Conservation (phyloP, 345 rosid species). For the Boechera divaricarpa region DNA sequence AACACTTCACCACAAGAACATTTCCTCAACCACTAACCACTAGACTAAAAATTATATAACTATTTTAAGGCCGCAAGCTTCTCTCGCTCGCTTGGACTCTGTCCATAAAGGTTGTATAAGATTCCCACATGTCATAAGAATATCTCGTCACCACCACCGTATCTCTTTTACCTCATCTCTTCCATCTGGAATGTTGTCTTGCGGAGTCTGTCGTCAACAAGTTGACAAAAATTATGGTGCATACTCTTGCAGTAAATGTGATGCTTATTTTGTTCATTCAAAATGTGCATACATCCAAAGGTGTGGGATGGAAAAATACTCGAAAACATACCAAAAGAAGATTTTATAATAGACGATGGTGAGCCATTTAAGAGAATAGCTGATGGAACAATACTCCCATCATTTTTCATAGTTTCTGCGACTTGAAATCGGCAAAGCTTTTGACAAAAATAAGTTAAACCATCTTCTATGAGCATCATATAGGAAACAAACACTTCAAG, state of each 20-base stretch:
- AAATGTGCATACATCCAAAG: neutral
- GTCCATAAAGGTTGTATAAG: neutral
- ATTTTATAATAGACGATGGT: neutral
- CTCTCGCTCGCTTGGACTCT: too few species aligned
- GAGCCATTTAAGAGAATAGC: neutral
- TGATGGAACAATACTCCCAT: neutral
- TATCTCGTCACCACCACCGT: constrained; percentile 32
- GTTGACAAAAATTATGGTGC: neutral
- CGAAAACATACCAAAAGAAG: neutral
- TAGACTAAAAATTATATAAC: too few species aligned
- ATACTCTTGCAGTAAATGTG: neutral
- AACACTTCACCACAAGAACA: too few species aligned
- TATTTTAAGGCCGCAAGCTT: too few species aligned
- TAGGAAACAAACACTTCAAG: neutral
- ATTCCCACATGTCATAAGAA: constrained; percentile 9
- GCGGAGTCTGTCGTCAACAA: neutral
- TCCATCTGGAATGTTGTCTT: neutral
- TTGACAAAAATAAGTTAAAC: neutral
- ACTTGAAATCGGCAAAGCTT: neutral
- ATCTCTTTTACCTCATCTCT: constrained; percentile 2
- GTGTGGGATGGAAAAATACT: neutral
- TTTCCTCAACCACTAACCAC: too few species aligned
- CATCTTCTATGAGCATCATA: neutral
- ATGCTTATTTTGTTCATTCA: constrained; percentile 2
- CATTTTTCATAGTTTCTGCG: neutral